Evolutionary conservation across 2,329 filamentous ascomycete species (phyloP), one percentile per base, ranked within the genome.

Genomic region (Cucurbitaria berberidis): DNA sequence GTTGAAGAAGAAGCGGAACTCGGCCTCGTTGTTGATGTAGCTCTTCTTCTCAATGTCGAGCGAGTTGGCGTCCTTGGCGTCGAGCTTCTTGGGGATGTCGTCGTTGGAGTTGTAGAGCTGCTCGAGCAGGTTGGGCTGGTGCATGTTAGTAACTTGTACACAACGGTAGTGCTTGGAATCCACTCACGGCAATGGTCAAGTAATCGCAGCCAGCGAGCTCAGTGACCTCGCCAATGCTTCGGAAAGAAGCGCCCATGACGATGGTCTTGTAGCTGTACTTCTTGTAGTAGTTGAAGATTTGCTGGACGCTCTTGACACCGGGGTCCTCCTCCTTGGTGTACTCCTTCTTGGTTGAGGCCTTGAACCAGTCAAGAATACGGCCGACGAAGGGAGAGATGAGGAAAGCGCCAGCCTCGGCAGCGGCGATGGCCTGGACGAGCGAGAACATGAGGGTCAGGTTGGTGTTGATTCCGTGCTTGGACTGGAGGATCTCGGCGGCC

Each of bases 281-380:
- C 91, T 99, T 99, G 89, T 99, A 99, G 90, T 99, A 99, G 87
- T 99, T 95, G 88, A 89, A 99, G 83, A 99, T 99, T 79, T 73
- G 76, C 85, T 93, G 85, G 75, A 99, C 95, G 65, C 89, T 93
- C 82, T 91, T 86, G 79, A 99, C 95, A 84, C 95, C 95, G 52
- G 95, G 95, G 84, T 99, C 95, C 78, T 96, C 90, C 79, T 90
- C 82, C 78, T 91, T 86, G 76, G 83, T 74, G 87, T 93, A 99
- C 67, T 95, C 90, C 86, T 96, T 93, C 88, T 96, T 96, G 78
- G 87, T 90, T 69, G 87, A 82, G 55, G 91, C 91, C 91, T 99
- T 99, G 90, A 89, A 97, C 93, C 93, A 99, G 83, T 99, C 95
- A 68, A 99, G 90, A 76, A 99, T 99, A 77, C 95, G 93, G 78